These are phyloP conservation scores for Rhodosporidiobolus sp. DNA, from an alignment of 768 basidiomycete genomes.

Conservation along the genomic window DNA sequence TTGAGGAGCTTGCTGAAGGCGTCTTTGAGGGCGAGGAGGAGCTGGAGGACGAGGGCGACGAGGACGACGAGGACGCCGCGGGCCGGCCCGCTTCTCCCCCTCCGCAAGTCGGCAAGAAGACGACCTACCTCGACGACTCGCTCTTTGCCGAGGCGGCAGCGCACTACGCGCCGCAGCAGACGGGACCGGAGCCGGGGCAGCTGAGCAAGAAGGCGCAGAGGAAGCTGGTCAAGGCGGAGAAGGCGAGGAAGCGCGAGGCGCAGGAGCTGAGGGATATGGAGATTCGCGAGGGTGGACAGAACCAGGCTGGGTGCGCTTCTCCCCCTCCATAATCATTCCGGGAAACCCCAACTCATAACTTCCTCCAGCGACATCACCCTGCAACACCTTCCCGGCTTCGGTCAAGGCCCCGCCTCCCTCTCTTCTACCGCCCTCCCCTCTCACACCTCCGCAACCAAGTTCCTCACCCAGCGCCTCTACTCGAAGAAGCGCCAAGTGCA, in stretches of 20 bases:
- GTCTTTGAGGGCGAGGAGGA: background rate
- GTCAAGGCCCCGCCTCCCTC: slow-evolving; percentile 15
- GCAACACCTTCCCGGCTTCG: slow-evolving; percentile 22
- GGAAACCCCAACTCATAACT: no score
- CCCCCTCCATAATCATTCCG: background rate
- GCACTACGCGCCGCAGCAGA: slow-evolving; percentile 11
- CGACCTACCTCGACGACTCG: slow-evolving; percentile 37
- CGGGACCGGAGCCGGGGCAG: slow-evolving; percentile 1
- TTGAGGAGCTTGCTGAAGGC: background rate
- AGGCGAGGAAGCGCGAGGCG: background rate
- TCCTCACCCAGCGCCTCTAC: slow-evolving; percentile 36
- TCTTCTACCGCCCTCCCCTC: slow-evolving; percentile 33
- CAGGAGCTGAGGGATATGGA: slow-evolving; percentile 15
- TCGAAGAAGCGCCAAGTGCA: slow-evolving; percentile 36
- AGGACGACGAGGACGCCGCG: background rate
- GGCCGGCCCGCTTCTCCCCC: background rate
- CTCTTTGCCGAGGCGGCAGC: slow-evolving; percentile 34
- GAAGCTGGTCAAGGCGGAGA: slow-evolving; percentile 18
- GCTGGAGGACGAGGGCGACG: background rate
- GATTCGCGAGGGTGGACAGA: slow-evolving; percentile 29
- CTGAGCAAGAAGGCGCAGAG: slow-evolving; percentile 23
- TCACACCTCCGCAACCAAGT: slow-evolving; percentile 34
- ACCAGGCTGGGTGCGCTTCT: slow-evolving; percentile 24
- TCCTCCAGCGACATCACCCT: slow-evolving; percentile 35
- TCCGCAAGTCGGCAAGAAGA: slow-evolving; percentile 24